Percentiles rank a stretch among this genome's conserved stretches.
Evolutionary conservation across 208 protist species (phyloP).

Genomic region (Leishmania tropica): DNA sequence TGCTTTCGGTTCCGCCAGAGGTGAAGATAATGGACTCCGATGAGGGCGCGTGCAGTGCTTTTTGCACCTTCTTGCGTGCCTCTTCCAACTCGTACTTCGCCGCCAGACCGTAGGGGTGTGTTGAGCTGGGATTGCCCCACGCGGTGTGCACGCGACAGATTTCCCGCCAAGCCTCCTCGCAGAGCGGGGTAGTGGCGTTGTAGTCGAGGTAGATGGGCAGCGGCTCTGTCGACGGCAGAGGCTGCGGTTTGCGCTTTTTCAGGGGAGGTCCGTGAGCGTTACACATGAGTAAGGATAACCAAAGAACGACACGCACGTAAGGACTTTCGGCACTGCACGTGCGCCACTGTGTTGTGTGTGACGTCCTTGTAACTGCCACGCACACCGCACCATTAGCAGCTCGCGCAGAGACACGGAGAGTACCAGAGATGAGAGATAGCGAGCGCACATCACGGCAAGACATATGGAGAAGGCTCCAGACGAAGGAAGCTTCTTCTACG

Average conservation of each 20-base stretch:
- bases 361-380: neutral
- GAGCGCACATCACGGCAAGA: neutral
- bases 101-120: constrained; percentile 81
- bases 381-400: neutral
- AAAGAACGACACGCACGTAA: neutral
- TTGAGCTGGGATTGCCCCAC: constrained; percentile 93
- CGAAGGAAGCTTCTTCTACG: neutral
- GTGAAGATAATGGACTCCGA: constrained; percentile 91
- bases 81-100: constrained; percentile 85
- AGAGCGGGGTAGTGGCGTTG: constrained; percentile 93
- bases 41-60: constrained; percentile 43
- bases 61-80: constrained; percentile 60
- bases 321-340: neutral
- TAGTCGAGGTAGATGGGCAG: constrained; percentile 94
- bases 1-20: constrained; percentile 93
- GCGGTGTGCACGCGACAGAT: constrained; percentile 50
- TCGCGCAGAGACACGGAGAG: neutral
- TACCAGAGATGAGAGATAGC: neutral
- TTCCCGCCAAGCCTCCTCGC: constrained; percentile 76
- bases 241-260: constrained; percentile 58
- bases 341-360: neutral
- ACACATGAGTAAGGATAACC: constrained; percentile 44
- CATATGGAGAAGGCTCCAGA: neutral
- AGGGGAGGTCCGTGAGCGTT: constrained; percentile 71
- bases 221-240: constrained; percentile 51